A percentile compares a stretch with the other conserved stretches of the same genome.
Conservation (phyloP, 2,329 filamentous ascomycete species). For the Fusarium piperis region DNA sequence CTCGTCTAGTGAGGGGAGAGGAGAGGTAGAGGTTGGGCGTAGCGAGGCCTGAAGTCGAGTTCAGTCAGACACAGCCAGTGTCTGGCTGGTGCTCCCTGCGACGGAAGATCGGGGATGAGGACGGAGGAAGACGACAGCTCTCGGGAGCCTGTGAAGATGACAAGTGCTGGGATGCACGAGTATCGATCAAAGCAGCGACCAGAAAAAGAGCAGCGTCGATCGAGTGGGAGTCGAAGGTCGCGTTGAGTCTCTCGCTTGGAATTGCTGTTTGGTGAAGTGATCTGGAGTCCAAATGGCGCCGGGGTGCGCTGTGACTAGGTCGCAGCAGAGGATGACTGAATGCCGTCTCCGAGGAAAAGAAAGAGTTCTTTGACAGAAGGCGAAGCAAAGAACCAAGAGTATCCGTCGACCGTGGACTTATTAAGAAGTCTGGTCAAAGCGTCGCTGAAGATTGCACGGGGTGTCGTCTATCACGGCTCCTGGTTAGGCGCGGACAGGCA, state of each 20-base stretch:
- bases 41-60: constrained; percentile 14
- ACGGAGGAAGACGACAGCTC: constrained; percentile 8
- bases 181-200: constrained; percentile 1
- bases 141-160: neutral
- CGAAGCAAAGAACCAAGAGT: constrained; percentile 6
- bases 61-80: constrained; percentile 29
- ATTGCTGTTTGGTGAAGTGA: constrained; percentile 8
- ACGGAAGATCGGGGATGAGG: constrained; percentile 13
- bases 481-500: constrained; percentile 40
- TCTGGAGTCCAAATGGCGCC: constrained; percentile 11
- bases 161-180: constrained; percentile 7
- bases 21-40: constrained; percentile 2
- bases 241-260: constrained; percentile 11
- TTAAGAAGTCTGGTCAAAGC: constrained; percentile 26
- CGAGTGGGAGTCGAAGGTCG: constrained; percentile 16
- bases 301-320: constrained; percentile 14
- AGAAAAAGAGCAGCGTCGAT: constrained; percentile 7
- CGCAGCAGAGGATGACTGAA: constrained; percentile 2
- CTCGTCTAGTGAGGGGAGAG: constrained; percentile 5
- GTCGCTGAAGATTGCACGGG: constrained; percentile 30
- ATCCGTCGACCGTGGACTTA: constrained; percentile 14
- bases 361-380: constrained; percentile 8
- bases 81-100: constrained; percentile 30
- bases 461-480: constrained; percentile 37
- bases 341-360: constrained; percentile 4